phyloP scores from a whole-genome alignment of 768 basidiomycete genomes.

The Leccinum fibrillosum region DNA sequence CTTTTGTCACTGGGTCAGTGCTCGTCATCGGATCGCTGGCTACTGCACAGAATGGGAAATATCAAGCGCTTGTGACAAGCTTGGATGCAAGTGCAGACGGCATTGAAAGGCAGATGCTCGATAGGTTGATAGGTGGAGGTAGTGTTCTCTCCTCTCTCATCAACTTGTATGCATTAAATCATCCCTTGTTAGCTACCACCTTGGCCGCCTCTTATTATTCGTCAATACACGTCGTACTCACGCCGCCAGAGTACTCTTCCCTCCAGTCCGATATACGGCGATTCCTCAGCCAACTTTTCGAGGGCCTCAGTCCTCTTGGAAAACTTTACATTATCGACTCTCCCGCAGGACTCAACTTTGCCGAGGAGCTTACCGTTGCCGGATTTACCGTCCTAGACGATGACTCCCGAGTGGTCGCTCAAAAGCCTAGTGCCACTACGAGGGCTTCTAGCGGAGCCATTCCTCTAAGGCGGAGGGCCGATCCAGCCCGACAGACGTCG shows the following conservation, averaged over 20 bases:
- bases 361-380: slow-evolving; percentile 57
- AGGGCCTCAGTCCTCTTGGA: slow-evolving; percentile 62
- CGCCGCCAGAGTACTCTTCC: slow-evolving; percentile 56
- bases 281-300: slow-evolving; percentile 59
- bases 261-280: slow-evolving; percentile 50
- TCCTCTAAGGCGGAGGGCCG: slow-evolving; percentile 51
- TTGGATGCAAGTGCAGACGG: slow-evolving; percentile 41
- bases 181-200: slow-evolving; percentile 46
- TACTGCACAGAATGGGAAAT: slow-evolving; percentile 77
- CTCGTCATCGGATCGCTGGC: slow-evolving; percentile 76
- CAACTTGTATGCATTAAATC: background rate
- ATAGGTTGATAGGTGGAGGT: slow-evolving; percentile 82
- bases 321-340: slow-evolving; percentile 65
- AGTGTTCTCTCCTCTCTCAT: slow-evolving; percentile 5
- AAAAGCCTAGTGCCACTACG: slow-evolving; percentile 62
- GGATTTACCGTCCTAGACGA: slow-evolving; percentile 62
- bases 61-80: slow-evolving; percentile 64
- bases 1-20: slow-evolving; percentile 41
- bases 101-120: slow-evolving; percentile 79
- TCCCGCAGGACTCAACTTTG: slow-evolving; percentile 40
- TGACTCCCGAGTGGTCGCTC: slow-evolving; percentile 54
- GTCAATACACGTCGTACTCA: slow-evolving; percentile 66
- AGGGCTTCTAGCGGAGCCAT: slow-evolving; percentile 27
- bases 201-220: slow-evolving; percentile 55
- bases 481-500: slow-evolving; percentile 58